Conservation (phyloP, 805 yeast species). For the Spathaspora arborariae region DNA sequence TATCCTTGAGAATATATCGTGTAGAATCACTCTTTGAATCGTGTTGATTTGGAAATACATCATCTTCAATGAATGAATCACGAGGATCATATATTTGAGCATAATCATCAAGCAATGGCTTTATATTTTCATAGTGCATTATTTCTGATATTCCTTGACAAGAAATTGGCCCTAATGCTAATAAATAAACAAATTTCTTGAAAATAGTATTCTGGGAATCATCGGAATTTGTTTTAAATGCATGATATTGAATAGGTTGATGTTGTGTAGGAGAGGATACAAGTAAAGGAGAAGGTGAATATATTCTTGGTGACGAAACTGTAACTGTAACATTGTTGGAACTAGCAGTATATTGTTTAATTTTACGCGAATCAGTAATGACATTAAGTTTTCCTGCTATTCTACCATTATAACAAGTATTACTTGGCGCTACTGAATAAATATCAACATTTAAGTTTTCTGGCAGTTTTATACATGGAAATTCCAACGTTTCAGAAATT, state of each 20-base stretch:
- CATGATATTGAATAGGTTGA: background rate
- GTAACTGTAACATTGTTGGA: background rate
- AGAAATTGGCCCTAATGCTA: slow-evolving; percentile 48
- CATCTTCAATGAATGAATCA: slow-evolving; percentile 30
- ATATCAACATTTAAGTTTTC: slow-evolving; percentile 36
- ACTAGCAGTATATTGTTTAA: slow-evolving; percentile 13
- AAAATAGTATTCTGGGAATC: slow-evolving; percentile 6
- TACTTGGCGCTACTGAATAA: slow-evolving; percentile 16
- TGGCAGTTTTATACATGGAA: slow-evolving; percentile 30
- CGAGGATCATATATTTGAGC: slow-evolving; percentile 29
- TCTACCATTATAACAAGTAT: slow-evolving; percentile 25
- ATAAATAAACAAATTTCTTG: slow-evolving; percentile 36
- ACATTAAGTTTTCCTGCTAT: slow-evolving; percentile 28
- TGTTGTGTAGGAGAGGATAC: background rate
- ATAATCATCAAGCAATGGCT: slow-evolving; percentile 19
- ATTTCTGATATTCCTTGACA: slow-evolving; percentile 5
- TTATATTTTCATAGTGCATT: slow-evolving; percentile 4
- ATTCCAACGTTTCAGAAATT: slow-evolving; percentile 21
- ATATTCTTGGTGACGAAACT: background rate
- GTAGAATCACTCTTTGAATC: background rate
- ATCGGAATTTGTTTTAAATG: background rate
- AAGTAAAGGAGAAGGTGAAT: background rate
- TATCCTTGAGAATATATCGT: slow-evolving; percentile 33
- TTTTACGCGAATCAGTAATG: slow-evolving; percentile 26
- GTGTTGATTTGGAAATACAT: slow-evolving; percentile 21